Percentiles rank a stretch among this genome's conserved stretches.
phyloP scores from a whole-genome alignment of 805 yeast species.

The Jamesozyma jinghongensis region DNA sequence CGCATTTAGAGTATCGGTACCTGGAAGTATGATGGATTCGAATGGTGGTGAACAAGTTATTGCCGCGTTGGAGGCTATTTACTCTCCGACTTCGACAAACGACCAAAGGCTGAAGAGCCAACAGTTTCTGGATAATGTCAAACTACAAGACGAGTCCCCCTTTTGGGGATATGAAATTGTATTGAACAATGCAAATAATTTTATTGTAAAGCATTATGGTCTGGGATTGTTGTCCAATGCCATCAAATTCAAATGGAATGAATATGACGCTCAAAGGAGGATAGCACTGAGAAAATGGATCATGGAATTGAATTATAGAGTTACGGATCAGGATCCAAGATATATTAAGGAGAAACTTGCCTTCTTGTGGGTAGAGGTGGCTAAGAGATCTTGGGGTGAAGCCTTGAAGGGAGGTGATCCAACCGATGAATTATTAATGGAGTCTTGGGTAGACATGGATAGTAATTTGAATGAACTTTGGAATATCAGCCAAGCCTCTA shows the following conservation, averaged over 20 bases:
- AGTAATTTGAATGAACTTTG: slow-evolving; percentile 63
- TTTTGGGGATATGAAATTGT: slow-evolving; percentile 88
- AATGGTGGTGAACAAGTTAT: slow-evolving; percentile 66
- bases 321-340: slow-evolving; percentile 66
- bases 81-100: slow-evolving; percentile 56
- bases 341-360: slow-evolving; percentile 86
- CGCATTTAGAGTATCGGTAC: no score
- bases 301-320: slow-evolving; percentile 59
- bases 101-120: slow-evolving; percentile 49
- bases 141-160: slow-evolving; percentile 75
- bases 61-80: slow-evolving; percentile 66
- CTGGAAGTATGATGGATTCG: slow-evolving; percentile 42
- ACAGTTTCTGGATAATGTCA: slow-evolving; percentile 64
- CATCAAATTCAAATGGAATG: slow-evolving; percentile 44
- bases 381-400: slow-evolving; percentile 86
- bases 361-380: slow-evolving; percentile 81
- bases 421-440: slow-evolving; percentile 37
- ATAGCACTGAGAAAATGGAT: slow-evolving; percentile 76
- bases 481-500: slow-evolving; percentile 50
- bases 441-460: slow-evolving; percentile 89
- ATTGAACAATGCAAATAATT: slow-evolving; percentile 46
- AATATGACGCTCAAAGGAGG: slow-evolving; percentile 50
- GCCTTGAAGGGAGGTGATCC: slow-evolving; percentile 36
- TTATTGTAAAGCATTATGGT: slow-evolving; percentile 84
- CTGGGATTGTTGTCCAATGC: slow-evolving; percentile 69